phyloP scores from a whole-genome alignment of 441 rosid species.

The Arabidopsis hybrid region DNA sequence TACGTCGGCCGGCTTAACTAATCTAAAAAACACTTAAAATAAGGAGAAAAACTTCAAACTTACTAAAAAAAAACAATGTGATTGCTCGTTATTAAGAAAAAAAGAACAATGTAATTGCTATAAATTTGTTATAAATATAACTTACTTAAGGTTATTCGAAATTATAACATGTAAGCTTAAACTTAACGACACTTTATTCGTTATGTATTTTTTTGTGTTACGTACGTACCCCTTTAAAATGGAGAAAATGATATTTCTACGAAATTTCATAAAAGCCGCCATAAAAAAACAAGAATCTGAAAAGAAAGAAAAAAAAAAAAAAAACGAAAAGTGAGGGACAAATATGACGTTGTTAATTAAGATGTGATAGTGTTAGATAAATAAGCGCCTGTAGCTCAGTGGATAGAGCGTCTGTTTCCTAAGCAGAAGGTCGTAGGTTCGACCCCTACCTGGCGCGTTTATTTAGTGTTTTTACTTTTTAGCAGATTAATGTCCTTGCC shows the following conservation, averaged over 20 bases:
- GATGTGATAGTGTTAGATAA: no score
- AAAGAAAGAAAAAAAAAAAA: no score
- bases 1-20: conserved; percentile 7
- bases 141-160: conserved; percentile 10
- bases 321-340: neutral
- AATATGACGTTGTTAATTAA: accelerated
- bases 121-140: conserved; percentile 14
- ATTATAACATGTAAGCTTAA: conserved; percentile 4
- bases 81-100: neutral
- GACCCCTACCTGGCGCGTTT: no score
- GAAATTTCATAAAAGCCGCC: conserved; percentile 4
- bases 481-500: conserved; percentile 41
- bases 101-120: conserved; percentile 3
- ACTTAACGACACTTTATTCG: conserved; percentile 6
- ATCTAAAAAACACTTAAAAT: neutral
- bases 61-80: neutral
- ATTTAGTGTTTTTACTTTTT: no score
- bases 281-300: neutral
- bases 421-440: no score
- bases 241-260: neutral
- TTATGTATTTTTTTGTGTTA: neutral
- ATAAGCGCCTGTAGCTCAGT: conserved; percentile 94
- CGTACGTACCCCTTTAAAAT: neutral
- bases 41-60: neutral
- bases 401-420: conserved; percentile 81